phyloP scores from a whole-genome alignment of 768 basidiomycete species.

The Boletus rufocinnamomeus region DNA sequence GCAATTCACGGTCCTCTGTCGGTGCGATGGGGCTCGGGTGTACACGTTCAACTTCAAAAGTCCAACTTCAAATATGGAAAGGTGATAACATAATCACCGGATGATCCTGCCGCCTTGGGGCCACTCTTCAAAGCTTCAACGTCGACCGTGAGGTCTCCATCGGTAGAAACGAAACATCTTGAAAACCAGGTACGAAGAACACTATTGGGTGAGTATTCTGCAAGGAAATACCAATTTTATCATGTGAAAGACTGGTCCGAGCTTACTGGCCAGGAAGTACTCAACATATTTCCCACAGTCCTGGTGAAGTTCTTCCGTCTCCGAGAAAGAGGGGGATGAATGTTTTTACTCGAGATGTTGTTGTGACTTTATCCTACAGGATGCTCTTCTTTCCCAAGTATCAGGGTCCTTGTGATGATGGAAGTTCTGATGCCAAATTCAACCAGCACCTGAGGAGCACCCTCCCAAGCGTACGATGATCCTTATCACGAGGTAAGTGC shows the following conservation, averaged over 20 bases:
- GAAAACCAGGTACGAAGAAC: neutral
- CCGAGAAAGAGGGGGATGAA: neutral
- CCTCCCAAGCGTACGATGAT: neutral
- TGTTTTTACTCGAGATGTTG: neutral
- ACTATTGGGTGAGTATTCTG: neutral
- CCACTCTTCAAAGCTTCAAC: neutral
- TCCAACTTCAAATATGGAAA: neutral
- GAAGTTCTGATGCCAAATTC: neutral
- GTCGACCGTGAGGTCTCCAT: no score
- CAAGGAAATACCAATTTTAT: neutral
- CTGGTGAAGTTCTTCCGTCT: neutral
- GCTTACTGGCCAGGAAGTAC: neutral
- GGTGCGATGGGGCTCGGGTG: neutral
- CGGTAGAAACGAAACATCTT: neutral
- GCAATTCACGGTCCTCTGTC: neutral
- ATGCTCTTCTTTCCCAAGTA: neutral
- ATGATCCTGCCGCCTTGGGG: no score
- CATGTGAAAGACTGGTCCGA: no score
- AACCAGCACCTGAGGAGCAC: neutral
- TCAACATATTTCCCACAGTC: neutral
- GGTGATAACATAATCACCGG: neutral
- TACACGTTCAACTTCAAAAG: neutral
- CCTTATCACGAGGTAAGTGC: neutral
- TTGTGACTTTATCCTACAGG: neutral
- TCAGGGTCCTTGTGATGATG: neutral